Percentiles rank a stretch among this genome's conserved stretches.
Evolutionary conservation across 2,329 filamentous ascomycete genomes (phyloP).

Genomic region (Epichloe hybrida): DNA sequence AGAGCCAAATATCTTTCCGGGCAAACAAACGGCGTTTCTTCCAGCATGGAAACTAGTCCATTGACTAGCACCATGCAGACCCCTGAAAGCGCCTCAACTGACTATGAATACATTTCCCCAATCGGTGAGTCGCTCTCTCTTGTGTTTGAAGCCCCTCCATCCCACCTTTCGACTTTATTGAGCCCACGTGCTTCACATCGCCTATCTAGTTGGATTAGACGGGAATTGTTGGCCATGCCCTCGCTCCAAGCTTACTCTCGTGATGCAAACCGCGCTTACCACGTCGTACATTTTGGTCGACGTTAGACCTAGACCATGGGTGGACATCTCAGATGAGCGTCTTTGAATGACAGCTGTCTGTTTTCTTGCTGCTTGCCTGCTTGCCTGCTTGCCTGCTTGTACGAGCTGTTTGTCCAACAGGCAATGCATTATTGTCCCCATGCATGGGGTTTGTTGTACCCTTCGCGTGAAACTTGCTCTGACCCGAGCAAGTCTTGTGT

Average conservation of each 20-base stretch:
- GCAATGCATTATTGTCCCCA: background rate
- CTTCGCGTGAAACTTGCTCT: background rate
- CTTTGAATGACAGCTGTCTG: background rate
- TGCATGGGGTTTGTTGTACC: background rate
- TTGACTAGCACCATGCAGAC: constrained; percentile 22
- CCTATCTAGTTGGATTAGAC: constrained; percentile 22
- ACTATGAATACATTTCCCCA: constrained; percentile 34
- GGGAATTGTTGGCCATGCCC: background rate
- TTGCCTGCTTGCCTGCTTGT: background rate
- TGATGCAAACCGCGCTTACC: background rate
- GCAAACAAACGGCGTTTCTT: background rate
- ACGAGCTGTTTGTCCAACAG: background rate
- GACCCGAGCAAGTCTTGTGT: background rate
- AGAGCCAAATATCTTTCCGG: background rate
- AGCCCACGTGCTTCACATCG: constrained; percentile 30
- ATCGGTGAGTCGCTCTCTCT: constrained; percentile 34
- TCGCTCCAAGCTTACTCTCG: background rate
- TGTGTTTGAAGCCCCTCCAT: background rate
- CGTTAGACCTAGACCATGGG: background rate
- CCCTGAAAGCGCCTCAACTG: constrained; percentile 31
- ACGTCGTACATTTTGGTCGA: background rate
- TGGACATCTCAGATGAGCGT: background rate
- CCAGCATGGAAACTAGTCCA: constrained; percentile 25
- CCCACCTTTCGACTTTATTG: background rate
- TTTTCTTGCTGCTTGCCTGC: background rate